A percentile compares a stretch with the other conserved stretches of the same genome.
These are phyloP conservation scores for Hypoxylon sp. DNA, from an alignment of 2,329 filamentous ascomycete genomes.

Conservation along the genomic window DNA sequence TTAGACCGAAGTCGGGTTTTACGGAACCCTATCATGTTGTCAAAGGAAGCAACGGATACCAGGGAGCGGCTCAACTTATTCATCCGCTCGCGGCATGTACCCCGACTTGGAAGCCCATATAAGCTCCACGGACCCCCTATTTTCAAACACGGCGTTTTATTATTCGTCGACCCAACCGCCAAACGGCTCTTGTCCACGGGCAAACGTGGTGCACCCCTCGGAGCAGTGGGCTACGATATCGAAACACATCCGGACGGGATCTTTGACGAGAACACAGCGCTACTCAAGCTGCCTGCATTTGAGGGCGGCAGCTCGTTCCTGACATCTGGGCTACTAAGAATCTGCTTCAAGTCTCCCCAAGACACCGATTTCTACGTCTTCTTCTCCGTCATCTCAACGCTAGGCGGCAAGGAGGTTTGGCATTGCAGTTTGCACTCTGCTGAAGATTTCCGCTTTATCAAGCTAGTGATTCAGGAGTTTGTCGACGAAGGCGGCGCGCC, in stretches of 20 bases:
- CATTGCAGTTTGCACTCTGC: slow-evolving; percentile 19
- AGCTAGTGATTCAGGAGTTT: slow-evolving; percentile 14
- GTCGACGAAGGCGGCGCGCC: slow-evolving; percentile 4
- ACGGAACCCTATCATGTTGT: slow-evolving; percentile 20
- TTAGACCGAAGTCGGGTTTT: slow-evolving; percentile 18
- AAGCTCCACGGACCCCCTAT: background rate
- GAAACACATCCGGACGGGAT: slow-evolving; percentile 26
- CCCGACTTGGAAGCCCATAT: background rate
- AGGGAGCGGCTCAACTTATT: slow-evolving; percentile 29
- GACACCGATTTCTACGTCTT: slow-evolving; percentile 30
- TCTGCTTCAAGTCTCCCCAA: slow-evolving; percentile 34
- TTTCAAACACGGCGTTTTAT: slow-evolving; percentile 26
- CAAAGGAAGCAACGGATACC: slow-evolving; percentile 28
- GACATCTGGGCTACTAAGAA: slow-evolving; percentile 30
- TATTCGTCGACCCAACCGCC: slow-evolving; percentile 29
- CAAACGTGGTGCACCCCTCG: slow-evolving; percentile 21
- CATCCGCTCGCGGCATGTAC: slow-evolving; percentile 22
- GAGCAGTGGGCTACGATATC: slow-evolving; percentile 29
- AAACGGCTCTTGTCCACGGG: slow-evolving; percentile 25
- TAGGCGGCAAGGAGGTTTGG: slow-evolving; percentile 22
- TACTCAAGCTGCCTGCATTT: slow-evolving; percentile 23
- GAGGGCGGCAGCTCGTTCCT: slow-evolving; percentile 27
- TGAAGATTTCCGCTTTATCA: slow-evolving; percentile 18
- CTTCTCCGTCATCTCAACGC: slow-evolving; percentile 30
- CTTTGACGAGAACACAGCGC: slow-evolving; percentile 23